Base-by-base conservation (phyloP, 345 rosid genomes). In the Pugionium cornutum region DNA sequence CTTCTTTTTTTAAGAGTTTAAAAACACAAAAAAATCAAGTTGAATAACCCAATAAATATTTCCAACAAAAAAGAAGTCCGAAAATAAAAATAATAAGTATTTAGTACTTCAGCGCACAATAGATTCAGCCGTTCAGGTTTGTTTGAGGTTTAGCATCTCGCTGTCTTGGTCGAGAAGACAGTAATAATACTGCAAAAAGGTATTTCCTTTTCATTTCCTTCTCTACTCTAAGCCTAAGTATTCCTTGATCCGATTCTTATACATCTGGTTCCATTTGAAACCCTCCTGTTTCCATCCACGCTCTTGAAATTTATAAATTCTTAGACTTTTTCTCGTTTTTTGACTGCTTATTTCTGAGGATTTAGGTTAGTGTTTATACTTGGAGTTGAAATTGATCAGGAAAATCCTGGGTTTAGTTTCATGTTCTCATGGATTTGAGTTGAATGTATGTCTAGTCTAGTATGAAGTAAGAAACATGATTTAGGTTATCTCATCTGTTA, bases 151-250 rank as follows among this genome's bases (percentile, higher is more conserved):
- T 42, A 69, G 73, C 33, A 50, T 58, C 1, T 39, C 11, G 34
- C 53, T 61, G 62, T 55, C 75, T 70, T 62, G 68, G 43, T 37
- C 33, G 53, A 69, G 74, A 69, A 51, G 74, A 60, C 61, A 49
- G 53, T 41, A 7, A 9, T 41, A 41, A 42, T n/a, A 30, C 46
- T 29, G 6, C 31, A 18, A 25, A 51, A 61, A 56, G 58, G 63
- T 54, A 26, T 4, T 2, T 53, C 39, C 5, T 47, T 62, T 62
- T 3, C 55, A n/a, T 5, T 52, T 32, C 7, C 10, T 60, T 35
- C 53, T 28, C 54, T 11, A 5, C 46, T 1, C 40, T 2, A 5
- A 10, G 9, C 45, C 45, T 57, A n/a, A 9, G 29, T 1, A 29
- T 46, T n/a, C n/a, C 4, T 47, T 27, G 5, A 36, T 69, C 9